Base-by-base conservation (phyloP, 164 flowering plant species). In the Liquidambar formosana region DNA sequence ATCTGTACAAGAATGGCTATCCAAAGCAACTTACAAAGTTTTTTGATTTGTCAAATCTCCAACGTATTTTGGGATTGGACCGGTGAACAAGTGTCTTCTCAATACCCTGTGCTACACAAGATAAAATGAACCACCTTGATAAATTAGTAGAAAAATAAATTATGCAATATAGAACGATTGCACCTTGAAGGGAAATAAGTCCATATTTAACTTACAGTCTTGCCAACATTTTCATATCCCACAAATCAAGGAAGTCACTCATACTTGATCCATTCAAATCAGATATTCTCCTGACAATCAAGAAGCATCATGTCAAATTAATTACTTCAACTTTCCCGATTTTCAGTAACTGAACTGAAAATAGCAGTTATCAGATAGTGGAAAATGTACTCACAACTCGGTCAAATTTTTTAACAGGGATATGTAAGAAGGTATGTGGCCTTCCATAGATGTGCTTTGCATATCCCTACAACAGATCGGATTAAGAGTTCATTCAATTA, bases 381-480 rank as follows among this genome's bases (percentile, higher is more conserved):
- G 44, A 66, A 28, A 12, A 57, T 8, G 27, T 41, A 38, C 94
- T 83, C 69, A 93, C 99, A 95, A 64, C 2, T 81, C 66, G 0
- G 33, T 65, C 48, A 95, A 73, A 58, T 82, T 85, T 70, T 21
- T 80, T 78, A 95, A 72, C 44, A 8, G 23, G 13, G 88, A 80
- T 58, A 95, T 77, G 44, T 70, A 75, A 72, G n/a, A n/a, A n/a
- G 97, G 99, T 76, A 95, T 77, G 0, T 97, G 99, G 8, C 95
- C 94, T 65, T 77, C 84, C 92, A 95, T 75, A 9, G 80, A 75
- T 61, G 97, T 88, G 41, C 97, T 97, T 67, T 90, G 95, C 87
- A 89, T 45, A 74, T 92, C 86, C 53, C 98, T 94, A 85, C 49
- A 73, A 73, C 47, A 19, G 41, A 14, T 49, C 66, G 45, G 6